A percentile compares a stretch with the other conserved stretches of the same genome.
Evolutionary conservation across 1,284 basidiomycete species (phyloP).

Genomic region (Apiotrichum montevideense): DNA sequence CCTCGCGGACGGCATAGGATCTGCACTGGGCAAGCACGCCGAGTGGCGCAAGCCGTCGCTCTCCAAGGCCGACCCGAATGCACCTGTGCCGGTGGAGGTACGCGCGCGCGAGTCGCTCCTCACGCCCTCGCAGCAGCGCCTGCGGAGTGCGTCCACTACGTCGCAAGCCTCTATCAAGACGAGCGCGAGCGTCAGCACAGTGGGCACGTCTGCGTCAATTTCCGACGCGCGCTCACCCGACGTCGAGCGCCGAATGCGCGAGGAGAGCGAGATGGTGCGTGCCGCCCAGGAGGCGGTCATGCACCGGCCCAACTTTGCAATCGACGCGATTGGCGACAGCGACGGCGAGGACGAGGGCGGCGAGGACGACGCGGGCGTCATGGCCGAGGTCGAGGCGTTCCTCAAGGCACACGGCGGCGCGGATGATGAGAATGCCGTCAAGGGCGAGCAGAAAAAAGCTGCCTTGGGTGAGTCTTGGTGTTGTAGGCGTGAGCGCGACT

Average conservation of each 20-base stretch:
- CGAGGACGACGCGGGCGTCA: constrained; percentile 62
- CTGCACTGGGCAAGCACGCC: constrained; percentile 78
- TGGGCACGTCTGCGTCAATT: constrained; percentile 42
- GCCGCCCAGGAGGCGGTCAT: constrained; percentile 75
- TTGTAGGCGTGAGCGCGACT: too few relatives aligned
- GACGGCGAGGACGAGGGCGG: constrained; percentile 56
- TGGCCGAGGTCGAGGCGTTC: constrained; percentile 92
- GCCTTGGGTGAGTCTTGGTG: constrained; percentile 31
- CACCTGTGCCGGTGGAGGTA: constrained; percentile 61
- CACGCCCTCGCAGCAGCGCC: constrained; percentile 42
- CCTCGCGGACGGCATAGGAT: constrained; percentile 86
- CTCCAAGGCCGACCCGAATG: constrained; percentile 62
- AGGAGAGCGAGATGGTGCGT: constrained; percentile 56
- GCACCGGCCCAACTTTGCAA: constrained; percentile 85
- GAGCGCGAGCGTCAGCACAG: constrained; percentile 53
- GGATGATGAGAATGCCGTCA: constrained; percentile 69
- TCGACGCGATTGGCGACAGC: constrained; percentile 81
- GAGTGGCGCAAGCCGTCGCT: constrained; percentile 62
- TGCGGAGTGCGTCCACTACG: constrained; percentile 27
- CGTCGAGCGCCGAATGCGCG: constrained; percentile 36
- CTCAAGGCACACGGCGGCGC: constrained; percentile 63
- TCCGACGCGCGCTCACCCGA: constrained; percentile 38
- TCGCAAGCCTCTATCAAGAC: constrained; percentile 30
- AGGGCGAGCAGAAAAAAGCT: constrained; percentile 73
- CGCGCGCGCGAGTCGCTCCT: constrained; percentile 81